These are phyloP conservation scores for Caryopteris hybrid DNA, from an alignment of 305 asterid genomes.

Conservation along the genomic window DNA sequence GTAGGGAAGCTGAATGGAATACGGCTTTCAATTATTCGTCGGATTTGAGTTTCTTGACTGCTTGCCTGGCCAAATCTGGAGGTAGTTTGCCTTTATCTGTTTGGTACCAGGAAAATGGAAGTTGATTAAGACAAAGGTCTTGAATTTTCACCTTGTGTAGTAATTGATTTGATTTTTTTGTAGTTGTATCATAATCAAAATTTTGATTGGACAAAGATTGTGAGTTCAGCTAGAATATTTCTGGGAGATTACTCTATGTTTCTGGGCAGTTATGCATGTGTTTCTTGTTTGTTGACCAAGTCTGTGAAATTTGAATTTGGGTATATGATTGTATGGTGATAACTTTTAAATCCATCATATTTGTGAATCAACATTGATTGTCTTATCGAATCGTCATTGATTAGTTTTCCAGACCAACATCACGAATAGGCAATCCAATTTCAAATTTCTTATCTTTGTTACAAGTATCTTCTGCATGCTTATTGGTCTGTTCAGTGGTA, in stretches of 20 bases:
- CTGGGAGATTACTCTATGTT: background rate
- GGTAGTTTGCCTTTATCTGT: constrained; percentile 29
- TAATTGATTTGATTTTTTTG: background rate
- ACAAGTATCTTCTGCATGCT: background rate
- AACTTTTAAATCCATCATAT: background rate
- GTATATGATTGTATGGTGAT: background rate
- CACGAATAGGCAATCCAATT: background rate
- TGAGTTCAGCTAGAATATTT: background rate
- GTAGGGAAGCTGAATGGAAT: constrained; percentile 69
- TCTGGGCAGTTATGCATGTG: background rate
- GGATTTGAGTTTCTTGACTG: constrained; percentile 55
- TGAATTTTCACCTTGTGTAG: background rate
- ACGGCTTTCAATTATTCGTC: constrained; percentile 58
- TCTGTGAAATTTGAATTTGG: background rate
- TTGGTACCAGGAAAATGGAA: background rate
- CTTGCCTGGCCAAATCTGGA: constrained; percentile 51
- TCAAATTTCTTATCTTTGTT: background rate
- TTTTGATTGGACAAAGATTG: background rate
- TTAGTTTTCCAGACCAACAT: background rate
- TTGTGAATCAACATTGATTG: background rate
- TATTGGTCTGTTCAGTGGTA: background rate
- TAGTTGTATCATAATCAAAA: background rate
- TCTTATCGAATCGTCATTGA: background rate
- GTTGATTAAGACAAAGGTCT: background rate
- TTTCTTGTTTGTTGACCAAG: too few relatives aligned